phyloP scores from a whole-genome alignment of 148 eudicot species.

The Gaultheria prostrata region DNA sequence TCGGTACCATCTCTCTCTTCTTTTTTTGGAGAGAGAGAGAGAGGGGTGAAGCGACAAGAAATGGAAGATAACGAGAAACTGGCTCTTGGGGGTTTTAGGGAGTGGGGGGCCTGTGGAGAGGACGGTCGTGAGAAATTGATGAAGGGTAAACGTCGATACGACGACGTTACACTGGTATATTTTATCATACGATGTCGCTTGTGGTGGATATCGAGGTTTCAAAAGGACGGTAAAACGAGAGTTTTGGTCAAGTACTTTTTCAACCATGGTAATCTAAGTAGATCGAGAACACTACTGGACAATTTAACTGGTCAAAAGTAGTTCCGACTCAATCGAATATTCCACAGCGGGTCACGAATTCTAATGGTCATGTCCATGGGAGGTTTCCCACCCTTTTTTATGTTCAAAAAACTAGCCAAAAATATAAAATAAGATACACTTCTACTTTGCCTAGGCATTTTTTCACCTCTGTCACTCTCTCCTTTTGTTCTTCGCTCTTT shows the following conservation, averaged over 20 bases:
- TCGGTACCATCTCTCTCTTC: constrained; percentile 1
- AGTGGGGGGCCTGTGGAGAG: not conserved
- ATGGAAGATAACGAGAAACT: not conserved
- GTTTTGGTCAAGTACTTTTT: not conserved
- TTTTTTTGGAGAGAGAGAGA: not conserved
- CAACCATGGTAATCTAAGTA: too few species aligned
- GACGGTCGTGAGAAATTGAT: not conserved
- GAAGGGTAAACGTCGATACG: not conserved
- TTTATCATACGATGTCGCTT: not conserved
- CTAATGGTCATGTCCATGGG: too few species aligned
- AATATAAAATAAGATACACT: too few species aligned
- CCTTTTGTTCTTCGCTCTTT: too few species aligned
- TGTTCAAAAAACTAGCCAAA: too few species aligned
- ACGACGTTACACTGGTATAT: not conserved
- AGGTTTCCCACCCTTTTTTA: too few species aligned
- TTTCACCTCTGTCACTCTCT: too few species aligned
- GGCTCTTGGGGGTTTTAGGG: not conserved
- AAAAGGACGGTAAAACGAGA: not conserved
- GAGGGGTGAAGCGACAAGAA: not conserved
- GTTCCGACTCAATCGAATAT: too few species aligned
- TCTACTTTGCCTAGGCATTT: too few species aligned
- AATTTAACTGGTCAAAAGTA: too few species aligned
- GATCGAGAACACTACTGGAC: too few species aligned
- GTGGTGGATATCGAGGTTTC: not conserved
- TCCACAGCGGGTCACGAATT: too few species aligned